Base-by-base conservation (phyloP, 352 stramenopile genomes). In the Globisporangium sylvaticum region DNA sequence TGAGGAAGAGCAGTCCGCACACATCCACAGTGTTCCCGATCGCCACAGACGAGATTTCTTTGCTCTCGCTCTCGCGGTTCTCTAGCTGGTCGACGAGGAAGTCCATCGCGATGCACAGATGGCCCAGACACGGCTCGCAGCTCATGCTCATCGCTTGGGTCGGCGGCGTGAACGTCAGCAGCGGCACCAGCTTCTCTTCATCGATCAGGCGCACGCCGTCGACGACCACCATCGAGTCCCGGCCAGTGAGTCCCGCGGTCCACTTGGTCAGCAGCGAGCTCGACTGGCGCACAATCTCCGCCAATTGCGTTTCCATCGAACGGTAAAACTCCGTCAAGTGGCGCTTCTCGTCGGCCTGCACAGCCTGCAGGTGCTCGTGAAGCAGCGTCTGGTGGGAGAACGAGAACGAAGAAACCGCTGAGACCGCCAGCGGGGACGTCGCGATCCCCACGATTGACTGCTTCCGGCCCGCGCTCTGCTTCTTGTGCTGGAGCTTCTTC, bases 101-200 rank as follows among this genome's bases (percentile, higher is more conserved):
- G 53, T 89, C 73, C 76, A 91, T 91, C n/a, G 79, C 79, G 18
- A 87, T 60, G 55, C 70, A 81, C 14, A 91, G 60, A 37, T 91
- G 83, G 29, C 83, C 83, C 14, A 91, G 56, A 29, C 81, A 73
- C 4, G 76, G 78, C 44, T 75, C 75, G 42, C 80, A 80, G 46
- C 68, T 72, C 74, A 84, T 84, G 15, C 73, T 79, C 3, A 74
- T 68, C 29, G 81, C 76, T n/a, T 90, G 80, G 15, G 69, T 81
- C 0, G 80, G 74, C n/a, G 77, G 58, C 20, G 73, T 42, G 20
- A 84, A 78, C 1, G 64, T 64, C 20, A 91, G 65, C 56, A 91
- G 67, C 18, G 83, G 83, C 50, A 88, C 66, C 8, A 88, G 75
- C 56, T 81, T 72, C 70, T 91, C 83, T 58, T 87, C 71, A 60